Evolutionary conservation across 345 rosid genomes (phyloP), one percentile per base, ranked within the genome.

Genomic region (Euphorbia peplus): DNA sequence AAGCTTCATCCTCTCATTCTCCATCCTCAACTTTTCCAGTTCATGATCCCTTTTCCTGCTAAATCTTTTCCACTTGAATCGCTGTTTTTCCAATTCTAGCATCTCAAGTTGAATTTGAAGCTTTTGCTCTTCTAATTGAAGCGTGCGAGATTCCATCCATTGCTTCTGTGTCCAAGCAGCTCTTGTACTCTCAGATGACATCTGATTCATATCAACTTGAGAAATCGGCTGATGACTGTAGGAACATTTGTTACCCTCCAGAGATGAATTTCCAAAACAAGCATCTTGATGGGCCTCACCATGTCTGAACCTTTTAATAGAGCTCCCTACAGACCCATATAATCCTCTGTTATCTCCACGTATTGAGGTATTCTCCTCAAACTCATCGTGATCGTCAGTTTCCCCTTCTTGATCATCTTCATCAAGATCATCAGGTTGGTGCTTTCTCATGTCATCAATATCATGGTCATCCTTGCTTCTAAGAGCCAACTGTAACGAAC

Each of bases 1-100:
- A 56, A 91, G 90, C 83, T 82, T 93, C 95, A 89, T 86, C 80
- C 85, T 86, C 80, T 91, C 96, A 50, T 93, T 93, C 79, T 89
- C 95, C 86, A 86, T 77, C 64, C 83, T 89, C 82, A 86, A 50
- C 69, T 84, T 86, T 64, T 89, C 95, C 19, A 91, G 77, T 75
- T 91, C 97, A 13, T 77, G 77, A 65, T 93, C 96, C 64, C 90
- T 88, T 78, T 83, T 89, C 85, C 75, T 80, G 72, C 97, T 86
- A 71, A 88, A 83, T 75, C 87, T 88, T 84, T 85, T 74, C 98
- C 98, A 93, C 73, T 88, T 87, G 75, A 89, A 86, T 55, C 82
- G 75, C 56, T 91, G 92, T 68, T 87, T 91, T 83, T 91, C 97
- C 82, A 93, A 67, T 74, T 93, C 96, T 80, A 93, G 58, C 86